phyloP scores from a whole-genome alignment of 2,329 filamentous ascomycete species.

The Sarocladiaceae sp. region DNA sequence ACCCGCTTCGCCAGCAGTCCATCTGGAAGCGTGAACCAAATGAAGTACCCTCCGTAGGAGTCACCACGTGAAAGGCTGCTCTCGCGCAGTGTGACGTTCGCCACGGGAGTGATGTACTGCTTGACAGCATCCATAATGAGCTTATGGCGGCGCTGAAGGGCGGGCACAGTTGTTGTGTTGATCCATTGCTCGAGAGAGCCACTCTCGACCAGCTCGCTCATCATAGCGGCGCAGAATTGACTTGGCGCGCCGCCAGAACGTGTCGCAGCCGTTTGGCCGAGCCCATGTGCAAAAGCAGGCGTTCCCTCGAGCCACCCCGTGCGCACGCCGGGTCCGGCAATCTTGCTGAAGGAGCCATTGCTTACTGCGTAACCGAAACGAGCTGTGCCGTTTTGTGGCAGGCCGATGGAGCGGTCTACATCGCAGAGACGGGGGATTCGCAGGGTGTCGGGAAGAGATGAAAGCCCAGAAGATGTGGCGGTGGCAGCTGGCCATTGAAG shows the following conservation, averaged over 20 bases:
- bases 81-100: constrained; percentile 30
- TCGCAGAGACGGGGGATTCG: constrained; percentile 73
- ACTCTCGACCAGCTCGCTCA: constrained; percentile 40
- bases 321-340: constrained; percentile 71
- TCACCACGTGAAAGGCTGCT: constrained; percentile 31
- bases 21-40: constrained; percentile 66
- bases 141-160: constrained; percentile 37
- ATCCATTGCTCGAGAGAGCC: constrained; percentile 41
- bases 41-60: constrained; percentile 74
- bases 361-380: constrained; percentile 73
- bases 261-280: constrained; percentile 47
- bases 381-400: constrained; percentile 35
- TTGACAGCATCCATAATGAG: constrained; percentile 54
- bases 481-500: constrained; percentile 62
- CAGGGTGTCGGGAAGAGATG: not conserved
- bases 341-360: constrained; percentile 88
- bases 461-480: not conserved
- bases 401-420: constrained; percentile 62
- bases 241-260: constrained; percentile 52
- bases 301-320: constrained; percentile 85
- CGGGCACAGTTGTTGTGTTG: constrained; percentile 33
- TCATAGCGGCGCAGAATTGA: constrained; percentile 46
- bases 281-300: constrained; percentile 42
- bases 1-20: constrained; percentile 46
- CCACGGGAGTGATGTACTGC: constrained; percentile 52